Percentiles rank a stretch among this genome's conserved stretches.
These are phyloP conservation scores for Pestalotiopsis sp. DNA, from an alignment of 2,329 filamentous ascomycete species.

Conservation along the genomic window DNA sequence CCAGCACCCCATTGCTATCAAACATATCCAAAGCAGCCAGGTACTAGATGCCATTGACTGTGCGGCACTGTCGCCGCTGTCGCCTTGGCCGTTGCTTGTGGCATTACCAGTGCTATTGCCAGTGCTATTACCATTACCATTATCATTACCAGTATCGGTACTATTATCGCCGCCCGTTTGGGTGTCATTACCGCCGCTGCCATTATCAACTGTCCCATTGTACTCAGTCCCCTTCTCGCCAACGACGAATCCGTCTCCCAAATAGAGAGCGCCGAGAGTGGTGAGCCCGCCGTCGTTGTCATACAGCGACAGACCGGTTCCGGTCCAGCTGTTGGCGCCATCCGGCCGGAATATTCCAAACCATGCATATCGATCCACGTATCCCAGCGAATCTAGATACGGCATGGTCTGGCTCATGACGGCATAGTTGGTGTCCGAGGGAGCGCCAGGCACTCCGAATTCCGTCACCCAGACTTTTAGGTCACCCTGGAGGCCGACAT, in stretches of 20 bases:
- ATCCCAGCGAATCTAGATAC: slow-evolving; percentile 35
- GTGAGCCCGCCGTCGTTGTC: slow-evolving; percentile 39
- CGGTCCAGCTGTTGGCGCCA: slow-evolving; percentile 44
- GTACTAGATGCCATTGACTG: neutral
- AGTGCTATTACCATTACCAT: neutral
- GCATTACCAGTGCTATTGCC: neutral
- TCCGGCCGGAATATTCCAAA: slow-evolving; percentile 41
- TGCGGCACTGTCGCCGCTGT: neutral
- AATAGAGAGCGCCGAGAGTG: slow-evolving; percentile 38
- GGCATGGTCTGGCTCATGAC: slow-evolving; percentile 44
- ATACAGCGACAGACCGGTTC: slow-evolving; percentile 39
- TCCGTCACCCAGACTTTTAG: slow-evolving; percentile 42
- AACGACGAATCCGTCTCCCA: slow-evolving; percentile 41
- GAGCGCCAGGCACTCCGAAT: slow-evolving; percentile 37
- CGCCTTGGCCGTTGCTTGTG: neutral
- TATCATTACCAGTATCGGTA: slow-evolving; percentile 23
- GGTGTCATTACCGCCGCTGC: slow-evolving; percentile 21
- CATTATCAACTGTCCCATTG: slow-evolving; percentile 7
- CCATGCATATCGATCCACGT: slow-evolving; percentile 42
- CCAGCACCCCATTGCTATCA: neutral
- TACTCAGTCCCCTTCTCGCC: slow-evolving; percentile 20
- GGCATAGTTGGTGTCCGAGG: slow-evolving; percentile 32
- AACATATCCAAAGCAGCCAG: neutral
- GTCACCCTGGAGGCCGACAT: slow-evolving; percentile 41
- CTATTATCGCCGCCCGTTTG: slow-evolving; percentile 33